Percentiles rank a stretch among this genome's conserved stretches.
Conservation (phyloP, 768 basidiomycete genomes). For the Clitopilus hobsonii region DNA sequence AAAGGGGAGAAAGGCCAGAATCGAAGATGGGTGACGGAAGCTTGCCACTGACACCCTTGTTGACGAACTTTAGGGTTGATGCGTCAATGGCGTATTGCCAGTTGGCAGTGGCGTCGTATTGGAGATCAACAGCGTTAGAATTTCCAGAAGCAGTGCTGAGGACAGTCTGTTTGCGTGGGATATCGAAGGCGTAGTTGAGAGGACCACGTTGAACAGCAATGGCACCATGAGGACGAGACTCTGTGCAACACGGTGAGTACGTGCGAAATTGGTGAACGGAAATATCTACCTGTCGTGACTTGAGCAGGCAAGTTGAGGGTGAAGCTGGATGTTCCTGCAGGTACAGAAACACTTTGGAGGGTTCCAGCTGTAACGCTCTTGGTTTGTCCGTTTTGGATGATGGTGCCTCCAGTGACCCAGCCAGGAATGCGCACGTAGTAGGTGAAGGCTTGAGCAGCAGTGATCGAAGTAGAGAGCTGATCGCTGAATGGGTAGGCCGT, state of each 20-base stretch:
- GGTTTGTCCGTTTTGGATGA: conserved; percentile 30
- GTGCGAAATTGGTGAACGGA: background rate
- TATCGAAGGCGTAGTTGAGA: conserved; percentile 40
- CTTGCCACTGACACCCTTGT: conserved; percentile 14
- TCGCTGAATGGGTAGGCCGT: conserved; percentile 51
- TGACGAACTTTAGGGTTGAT: conserved; percentile 22
- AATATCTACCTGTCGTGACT: conserved; percentile 28
- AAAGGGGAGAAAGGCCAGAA: conserved; percentile 31
- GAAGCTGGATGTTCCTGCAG: conserved; percentile 28
- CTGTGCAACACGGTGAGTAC: conserved; percentile 13
- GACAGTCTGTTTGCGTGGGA: conserved; percentile 18
- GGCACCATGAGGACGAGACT: conserved; percentile 33
- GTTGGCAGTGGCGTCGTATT: conserved; percentile 29
- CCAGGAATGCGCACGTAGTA: conserved; percentile 47
- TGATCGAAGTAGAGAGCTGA: conserved; percentile 39
- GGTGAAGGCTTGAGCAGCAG: conserved; percentile 35
- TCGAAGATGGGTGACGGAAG: conserved; percentile 33
- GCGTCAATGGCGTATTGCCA: conserved; percentile 45
- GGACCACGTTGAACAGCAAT: conserved; percentile 39
- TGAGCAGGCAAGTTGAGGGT: conserved; percentile 31
- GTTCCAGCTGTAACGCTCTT: conserved; percentile 22
- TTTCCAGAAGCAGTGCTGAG: conserved; percentile 28
- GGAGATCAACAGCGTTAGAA: conserved; percentile 31
- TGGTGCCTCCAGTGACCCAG: conserved; percentile 43
- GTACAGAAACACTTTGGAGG: conserved; percentile 27